Conservation (phyloP, 1,139 yeast genomes). For the Debaryomycetaceae sp. region DNA sequence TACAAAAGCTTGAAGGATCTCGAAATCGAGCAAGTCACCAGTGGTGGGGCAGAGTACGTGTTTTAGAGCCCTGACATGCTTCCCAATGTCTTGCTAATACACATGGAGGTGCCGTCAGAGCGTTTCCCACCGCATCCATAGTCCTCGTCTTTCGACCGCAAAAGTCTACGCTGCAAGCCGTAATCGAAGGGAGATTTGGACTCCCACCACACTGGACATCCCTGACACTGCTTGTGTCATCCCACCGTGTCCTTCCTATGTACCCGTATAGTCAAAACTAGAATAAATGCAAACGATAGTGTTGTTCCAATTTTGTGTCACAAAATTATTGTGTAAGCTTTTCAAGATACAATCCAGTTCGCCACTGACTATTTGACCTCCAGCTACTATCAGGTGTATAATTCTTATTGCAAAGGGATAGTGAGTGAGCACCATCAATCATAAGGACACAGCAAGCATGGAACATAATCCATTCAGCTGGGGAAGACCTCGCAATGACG, state of each 20-base stretch:
- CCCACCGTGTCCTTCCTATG: background rate
- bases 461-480: slow-evolving; percentile 92
- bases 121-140: background rate
- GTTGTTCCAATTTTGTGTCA: background rate
- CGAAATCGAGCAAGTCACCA: slow-evolving; percentile 71
- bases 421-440: background rate
- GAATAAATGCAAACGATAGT: background rate
- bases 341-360: background rate
- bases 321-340: background rate
- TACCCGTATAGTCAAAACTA: background rate
- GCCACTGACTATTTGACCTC: background rate
- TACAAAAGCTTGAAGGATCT: slow-evolving; percentile 55
- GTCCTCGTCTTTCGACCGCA: no score
- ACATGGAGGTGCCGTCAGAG: no score
- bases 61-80: slow-evolving; percentile 15
- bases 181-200: no score
- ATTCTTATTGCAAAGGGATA: background rate
- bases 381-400: background rate
- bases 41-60: slow-evolving; percentile 70
- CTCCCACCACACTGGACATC: no score
- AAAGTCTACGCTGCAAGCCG: background rate
- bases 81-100: no score
- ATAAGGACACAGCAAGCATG: slow-evolving; percentile 39
- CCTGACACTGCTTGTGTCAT: no score
- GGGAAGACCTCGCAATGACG: slow-evolving; percentile 88